These are phyloP conservation scores for Calycina marina DNA, from an alignment of 2,329 filamentous ascomycete genomes.

Conservation along the genomic window DNA sequence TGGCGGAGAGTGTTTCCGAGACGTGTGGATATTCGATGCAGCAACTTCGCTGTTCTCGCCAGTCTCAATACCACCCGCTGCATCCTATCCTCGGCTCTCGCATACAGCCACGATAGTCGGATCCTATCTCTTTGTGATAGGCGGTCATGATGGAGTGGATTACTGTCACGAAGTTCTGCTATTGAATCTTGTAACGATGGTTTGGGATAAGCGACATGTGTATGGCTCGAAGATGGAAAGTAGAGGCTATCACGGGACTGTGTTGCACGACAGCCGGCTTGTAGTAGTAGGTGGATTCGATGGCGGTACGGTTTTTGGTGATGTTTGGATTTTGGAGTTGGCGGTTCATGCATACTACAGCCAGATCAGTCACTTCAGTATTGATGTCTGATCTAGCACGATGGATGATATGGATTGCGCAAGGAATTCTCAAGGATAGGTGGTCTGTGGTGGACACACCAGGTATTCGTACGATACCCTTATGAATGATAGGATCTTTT, in stretches of 20 bases:
- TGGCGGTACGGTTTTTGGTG: slow-evolving; percentile 51
- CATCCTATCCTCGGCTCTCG: slow-evolving; percentile 48
- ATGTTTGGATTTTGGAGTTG: slow-evolving; percentile 52
- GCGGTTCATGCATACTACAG: slow-evolving; percentile 60
- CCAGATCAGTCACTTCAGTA: slow-evolving; percentile 58
- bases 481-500: no score
- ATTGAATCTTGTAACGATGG: slow-evolving; percentile 57
- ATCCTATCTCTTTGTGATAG: slow-evolving; percentile 55
- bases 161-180: slow-evolving; percentile 56
- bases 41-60: slow-evolving; percentile 44
- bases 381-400: slow-evolving; percentile 51
- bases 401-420: no score
- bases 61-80: slow-evolving; percentile 35
- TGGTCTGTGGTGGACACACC: no score
- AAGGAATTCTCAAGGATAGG: no score
- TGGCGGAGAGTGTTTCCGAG: slow-evolving; percentile 57
- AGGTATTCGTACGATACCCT: no score
- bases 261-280: slow-evolving; percentile 50
- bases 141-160: slow-evolving; percentile 55
- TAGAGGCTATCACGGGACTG: slow-evolving; percentile 51
- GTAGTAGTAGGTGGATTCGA: slow-evolving; percentile 54
- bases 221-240: slow-evolving; percentile 49
- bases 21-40: slow-evolving; percentile 60
- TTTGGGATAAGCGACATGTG: slow-evolving; percentile 53
- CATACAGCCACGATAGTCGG: slow-evolving; percentile 57